Conservation (phyloP, 169 alveolate species). For the Prorocentrum cordatum region DNA sequence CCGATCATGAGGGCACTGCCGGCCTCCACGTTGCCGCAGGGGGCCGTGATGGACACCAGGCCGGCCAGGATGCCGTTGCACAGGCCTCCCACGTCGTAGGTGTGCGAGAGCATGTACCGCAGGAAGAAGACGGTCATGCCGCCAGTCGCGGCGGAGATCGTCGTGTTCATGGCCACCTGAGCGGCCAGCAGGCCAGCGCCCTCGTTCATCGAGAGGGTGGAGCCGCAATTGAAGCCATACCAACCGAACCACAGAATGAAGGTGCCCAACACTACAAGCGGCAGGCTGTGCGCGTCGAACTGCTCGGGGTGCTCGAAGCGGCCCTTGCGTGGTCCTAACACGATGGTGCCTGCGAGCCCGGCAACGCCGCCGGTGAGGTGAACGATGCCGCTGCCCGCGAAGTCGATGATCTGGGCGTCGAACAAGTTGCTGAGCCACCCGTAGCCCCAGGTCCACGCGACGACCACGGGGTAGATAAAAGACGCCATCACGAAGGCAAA, state of each 20-base stretch:
- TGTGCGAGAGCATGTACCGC: not conserved
- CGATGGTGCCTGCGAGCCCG: no score
- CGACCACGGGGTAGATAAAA: not conserved
- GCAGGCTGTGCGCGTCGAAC: not conserved
- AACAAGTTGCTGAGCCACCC: no score
- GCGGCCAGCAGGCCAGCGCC: not conserved
- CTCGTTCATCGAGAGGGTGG: not conserved
- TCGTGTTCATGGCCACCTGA: slow-evolving; percentile 18
- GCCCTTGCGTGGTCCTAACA: no score
- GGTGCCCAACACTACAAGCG: slow-evolving; percentile 1
- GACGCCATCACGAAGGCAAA: not conserved
- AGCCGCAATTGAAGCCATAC: slow-evolving; percentile 30
- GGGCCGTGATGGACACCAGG: slow-evolving; percentile 50
- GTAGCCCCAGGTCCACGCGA: slow-evolving; percentile 12
- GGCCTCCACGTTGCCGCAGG: slow-evolving; percentile 34
- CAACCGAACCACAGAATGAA: slow-evolving; percentile 29
- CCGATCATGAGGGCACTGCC: slow-evolving; percentile 9
- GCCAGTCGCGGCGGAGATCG: slow-evolving; percentile 27
- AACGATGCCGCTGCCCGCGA: no score
- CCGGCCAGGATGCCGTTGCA: slow-evolving; percentile 62
- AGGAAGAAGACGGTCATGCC: slow-evolving; percentile 18
- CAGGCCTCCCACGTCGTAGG: slow-evolving; percentile 48
- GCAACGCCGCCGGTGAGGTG: no score
- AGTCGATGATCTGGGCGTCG: no score
- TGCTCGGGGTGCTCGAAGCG: no score